phyloP scores from a whole-genome alignment of 2,329 filamentous ascomycete species.

The Chaetomium sp. region DNA sequence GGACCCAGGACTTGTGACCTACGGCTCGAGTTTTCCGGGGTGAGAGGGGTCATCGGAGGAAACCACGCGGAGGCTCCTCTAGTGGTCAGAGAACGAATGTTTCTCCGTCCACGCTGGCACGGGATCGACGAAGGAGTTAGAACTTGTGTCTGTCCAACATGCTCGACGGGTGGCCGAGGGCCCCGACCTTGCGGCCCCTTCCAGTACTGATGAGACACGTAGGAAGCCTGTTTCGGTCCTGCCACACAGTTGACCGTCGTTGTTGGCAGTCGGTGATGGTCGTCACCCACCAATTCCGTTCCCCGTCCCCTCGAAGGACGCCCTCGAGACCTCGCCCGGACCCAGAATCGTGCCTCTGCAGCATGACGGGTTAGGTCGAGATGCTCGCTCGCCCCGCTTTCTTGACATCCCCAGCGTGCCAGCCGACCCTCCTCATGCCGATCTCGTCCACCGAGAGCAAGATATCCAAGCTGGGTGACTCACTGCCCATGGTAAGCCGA shows the following conservation, averaged over 20 bases:
- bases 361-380: not conserved
- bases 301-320: not conserved
- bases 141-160: not conserved
- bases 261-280: not conserved
- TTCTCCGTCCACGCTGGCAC: not conserved
- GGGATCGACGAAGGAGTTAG: not conserved
- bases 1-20: not conserved
- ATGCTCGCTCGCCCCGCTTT: not conserved
- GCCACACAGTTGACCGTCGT: not conserved
- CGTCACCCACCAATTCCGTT: not conserved
- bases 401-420: not conserved
- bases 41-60: not conserved
- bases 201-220: not conserved
- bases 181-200: not conserved
- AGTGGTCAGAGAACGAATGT: not conserved
- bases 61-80: not conserved
- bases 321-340: not conserved
- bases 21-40: not conserved
- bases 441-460: not conserved
- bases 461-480: slow-evolving; percentile 12
- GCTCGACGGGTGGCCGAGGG: not conserved
- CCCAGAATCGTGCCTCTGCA: not conserved
- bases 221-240: not conserved
- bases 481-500: not conserved
- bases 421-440: slow-evolving; percentile 16